A percentile compares a stretch with the other conserved stretches of the same genome.
phyloP scores from a whole-genome alignment of 2,329 filamentous ascomycete genomes.

The Monosporascus ibericus region DNA sequence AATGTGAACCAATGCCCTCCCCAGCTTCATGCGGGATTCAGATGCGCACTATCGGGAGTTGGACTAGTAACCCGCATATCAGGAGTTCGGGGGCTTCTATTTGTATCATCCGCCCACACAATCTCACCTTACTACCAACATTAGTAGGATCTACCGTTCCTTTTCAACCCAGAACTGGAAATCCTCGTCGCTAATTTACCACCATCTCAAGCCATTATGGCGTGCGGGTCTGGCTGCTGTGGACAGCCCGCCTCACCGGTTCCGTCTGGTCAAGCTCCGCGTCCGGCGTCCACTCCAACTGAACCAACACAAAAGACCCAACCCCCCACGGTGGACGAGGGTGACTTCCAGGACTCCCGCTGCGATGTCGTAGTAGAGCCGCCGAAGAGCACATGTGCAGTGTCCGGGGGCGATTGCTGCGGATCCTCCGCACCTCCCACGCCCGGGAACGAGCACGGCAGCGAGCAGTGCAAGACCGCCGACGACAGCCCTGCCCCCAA shows the following conservation, averaged over 20 bases:
- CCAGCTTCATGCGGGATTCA: no score
- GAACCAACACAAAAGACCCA: slow-evolving; percentile 5
- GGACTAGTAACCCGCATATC: no score
- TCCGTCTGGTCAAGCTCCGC: not conserved
- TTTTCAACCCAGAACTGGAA: no score
- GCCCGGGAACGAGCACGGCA: not conserved
- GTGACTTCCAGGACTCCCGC: not conserved
- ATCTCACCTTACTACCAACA: no score
- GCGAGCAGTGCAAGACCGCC: not conserved
- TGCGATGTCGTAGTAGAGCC: not conserved
- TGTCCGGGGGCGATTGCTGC: not conserved
- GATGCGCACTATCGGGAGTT: no score
- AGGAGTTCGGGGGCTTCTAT: no score
- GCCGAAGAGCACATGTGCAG: not conserved
- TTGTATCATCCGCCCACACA: no score
- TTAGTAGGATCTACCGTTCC: no score
- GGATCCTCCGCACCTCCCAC: not conserved
- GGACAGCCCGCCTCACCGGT: not conserved
- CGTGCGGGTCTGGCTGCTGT: slow-evolving; percentile 1
- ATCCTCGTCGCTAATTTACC: not conserved
- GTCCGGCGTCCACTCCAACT: not conserved
- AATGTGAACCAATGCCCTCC: no score
- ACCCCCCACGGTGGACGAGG: not conserved
- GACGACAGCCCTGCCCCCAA: not conserved
- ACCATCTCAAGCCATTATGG: not conserved